A percentile compares a stretch with the other conserved stretches of the same genome.
These are phyloP conservation scores for Allium sativum DNA, from an alignment of 106 monocot genomes.

Conservation along the genomic window DNA sequence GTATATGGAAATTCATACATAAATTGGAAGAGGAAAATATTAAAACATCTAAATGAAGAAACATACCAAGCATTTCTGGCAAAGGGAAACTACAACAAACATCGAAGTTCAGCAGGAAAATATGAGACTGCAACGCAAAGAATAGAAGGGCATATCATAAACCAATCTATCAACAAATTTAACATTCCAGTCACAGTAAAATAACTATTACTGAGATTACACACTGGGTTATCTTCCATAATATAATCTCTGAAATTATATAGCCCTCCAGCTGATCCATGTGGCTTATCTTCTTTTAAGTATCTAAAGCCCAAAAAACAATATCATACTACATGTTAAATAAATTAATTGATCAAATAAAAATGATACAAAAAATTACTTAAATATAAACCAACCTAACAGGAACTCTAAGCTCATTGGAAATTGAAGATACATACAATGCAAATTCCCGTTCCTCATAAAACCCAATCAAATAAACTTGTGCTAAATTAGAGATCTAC, in stretches of 20 bases:
- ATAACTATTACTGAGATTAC: not conserved
- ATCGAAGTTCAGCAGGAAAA: slow-evolving; percentile 95
- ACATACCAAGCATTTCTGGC: slow-evolving; percentile 71
- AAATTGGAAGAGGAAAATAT: not conserved
- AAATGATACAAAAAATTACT: not conserved
- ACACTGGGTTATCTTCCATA: slow-evolving; percentile 86
- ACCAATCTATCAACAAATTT: not conserved
- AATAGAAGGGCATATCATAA: slow-evolving; percentile 1
- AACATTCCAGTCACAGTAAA: too few relatives aligned
- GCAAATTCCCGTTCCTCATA: slow-evolving; percentile 92
- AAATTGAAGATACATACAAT: slow-evolving; percentile 83
- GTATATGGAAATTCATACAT: not conserved
- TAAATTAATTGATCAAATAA: not conserved
- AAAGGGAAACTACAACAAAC: slow-evolving; percentile 96
- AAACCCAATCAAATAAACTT: slow-evolving; percentile 89
- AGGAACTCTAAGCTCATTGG: slow-evolving; percentile 83
- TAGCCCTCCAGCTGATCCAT: slow-evolving; percentile 88
- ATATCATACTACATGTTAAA: slow-evolving; percentile 2
- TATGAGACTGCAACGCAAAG: slow-evolving; percentile 64
- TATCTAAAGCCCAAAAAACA: slow-evolving; percentile 32
- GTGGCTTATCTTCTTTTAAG: slow-evolving; percentile 90
- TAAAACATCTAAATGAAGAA: not conserved
- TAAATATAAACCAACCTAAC: slow-evolving; percentile 56
- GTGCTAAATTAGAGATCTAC: slow-evolving; percentile 82
- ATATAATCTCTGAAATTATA: slow-evolving; percentile 81